A percentile compares a stretch with the other conserved stretches of the same genome.
phyloP scores from a whole-genome alignment of 2,329 filamentous ascomycete species.

The Pseudocercospora pini-densiflorae region DNA sequence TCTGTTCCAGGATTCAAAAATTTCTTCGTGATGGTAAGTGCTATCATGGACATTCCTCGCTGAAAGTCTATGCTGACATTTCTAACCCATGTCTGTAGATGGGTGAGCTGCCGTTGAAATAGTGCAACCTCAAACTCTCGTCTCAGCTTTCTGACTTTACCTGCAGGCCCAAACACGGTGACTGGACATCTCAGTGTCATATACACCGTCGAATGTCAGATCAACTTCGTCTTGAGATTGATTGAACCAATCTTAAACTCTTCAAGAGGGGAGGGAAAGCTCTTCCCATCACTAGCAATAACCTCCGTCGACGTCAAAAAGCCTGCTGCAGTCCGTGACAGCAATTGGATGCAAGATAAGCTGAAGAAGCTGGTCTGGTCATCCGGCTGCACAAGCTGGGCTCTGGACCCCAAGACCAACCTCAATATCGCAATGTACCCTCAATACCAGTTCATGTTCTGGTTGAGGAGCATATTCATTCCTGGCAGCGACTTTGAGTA shows the following conservation, averaged over 20 bases:
- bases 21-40: conserved; percentile 45
- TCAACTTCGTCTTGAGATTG: conserved; percentile 52
- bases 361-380: conserved; percentile 54
- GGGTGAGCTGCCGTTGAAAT: not conserved
- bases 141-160: not conserved
- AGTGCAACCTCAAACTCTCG: no score
- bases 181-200: conserved; percentile 58
- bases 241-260: conserved; percentile 48
- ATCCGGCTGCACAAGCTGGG: conserved; percentile 59
- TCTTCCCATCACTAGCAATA: conserved; percentile 34
- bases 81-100: not conserved
- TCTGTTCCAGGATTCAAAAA: conserved; percentile 54
- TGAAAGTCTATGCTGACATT: not conserved
- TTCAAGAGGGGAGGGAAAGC: conserved; percentile 37
- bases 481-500: conserved; percentile 33
- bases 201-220: conserved; percentile 58
- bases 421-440: conserved; percentile 60
- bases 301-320: conserved; percentile 43
- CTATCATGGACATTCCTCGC: not conserved
- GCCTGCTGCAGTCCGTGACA: conserved; percentile 44
- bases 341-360: conserved; percentile 46
- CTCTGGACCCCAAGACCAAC: conserved; percentile 51
- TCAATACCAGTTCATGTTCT: conserved; percentile 56
- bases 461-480: conserved; percentile 54
- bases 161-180: conserved; percentile 52